Percentiles rank a stretch among this genome's conserved stretches.
These are phyloP conservation scores for Inga oerstediana DNA, from an alignment of 306 rosid species.

Conservation along the genomic window DNA sequence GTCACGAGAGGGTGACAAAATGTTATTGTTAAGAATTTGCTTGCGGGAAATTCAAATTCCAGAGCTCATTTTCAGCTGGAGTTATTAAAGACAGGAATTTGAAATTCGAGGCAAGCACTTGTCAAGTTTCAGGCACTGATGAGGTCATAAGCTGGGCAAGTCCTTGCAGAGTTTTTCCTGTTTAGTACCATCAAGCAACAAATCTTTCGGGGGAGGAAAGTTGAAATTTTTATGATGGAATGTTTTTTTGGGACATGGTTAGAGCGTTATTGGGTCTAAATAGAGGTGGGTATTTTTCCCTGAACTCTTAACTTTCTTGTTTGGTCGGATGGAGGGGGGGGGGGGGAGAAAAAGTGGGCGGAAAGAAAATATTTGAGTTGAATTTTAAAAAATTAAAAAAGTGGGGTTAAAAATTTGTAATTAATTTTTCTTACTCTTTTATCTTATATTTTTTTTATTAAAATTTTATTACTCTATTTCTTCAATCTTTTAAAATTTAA, in stretches of 20 bases:
- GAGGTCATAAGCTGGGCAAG: neutral
- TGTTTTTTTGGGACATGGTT: neutral
- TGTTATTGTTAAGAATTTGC: neutral
- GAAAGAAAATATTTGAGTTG: no score
- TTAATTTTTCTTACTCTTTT: no score
- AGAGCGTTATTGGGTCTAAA: neutral
- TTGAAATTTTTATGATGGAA: no score
- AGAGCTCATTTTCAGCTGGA: conserved; percentile 53
- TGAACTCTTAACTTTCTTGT: no score
- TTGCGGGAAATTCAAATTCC: conserved; percentile 16
- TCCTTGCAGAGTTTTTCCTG: neutral
- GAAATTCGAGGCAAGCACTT: neutral
- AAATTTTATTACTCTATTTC: no score
- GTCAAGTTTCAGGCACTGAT: neutral
- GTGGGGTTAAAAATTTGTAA: no score
- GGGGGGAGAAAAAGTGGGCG: no score
- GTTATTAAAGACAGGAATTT: neutral
- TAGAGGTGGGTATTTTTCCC: neutral
- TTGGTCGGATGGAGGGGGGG: no score
- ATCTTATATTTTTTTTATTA: no score
- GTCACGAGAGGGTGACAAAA: conserved; percentile 74
- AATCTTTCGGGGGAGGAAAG: neutral
- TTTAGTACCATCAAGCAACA: neutral
- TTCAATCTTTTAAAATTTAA: no score
- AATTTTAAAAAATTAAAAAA: no score